Conservation (phyloP, 2,329 filamentous ascomycete species). For the Colletotrichum abscissum region DNA sequence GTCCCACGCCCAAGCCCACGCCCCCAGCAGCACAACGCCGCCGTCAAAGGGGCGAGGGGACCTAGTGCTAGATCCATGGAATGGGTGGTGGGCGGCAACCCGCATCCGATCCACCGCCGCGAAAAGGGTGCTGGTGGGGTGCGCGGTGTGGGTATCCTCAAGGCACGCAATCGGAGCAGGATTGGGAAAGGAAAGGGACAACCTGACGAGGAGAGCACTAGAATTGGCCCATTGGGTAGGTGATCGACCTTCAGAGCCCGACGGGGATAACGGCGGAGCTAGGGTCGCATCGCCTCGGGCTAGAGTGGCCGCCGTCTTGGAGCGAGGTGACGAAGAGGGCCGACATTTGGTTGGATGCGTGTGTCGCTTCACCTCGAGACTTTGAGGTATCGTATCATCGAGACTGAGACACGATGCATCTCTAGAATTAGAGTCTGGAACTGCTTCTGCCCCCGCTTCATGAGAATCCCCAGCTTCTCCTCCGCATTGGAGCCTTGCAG, state of each 20-base stretch:
- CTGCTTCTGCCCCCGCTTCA: not conserved
- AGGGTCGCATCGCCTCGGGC: slow-evolving; percentile 16
- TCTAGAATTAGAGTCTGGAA: not conserved
- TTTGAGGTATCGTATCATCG: no score
- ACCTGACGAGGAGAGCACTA: not conserved
- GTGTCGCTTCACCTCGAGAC: no score
- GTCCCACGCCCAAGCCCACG: not conserved
- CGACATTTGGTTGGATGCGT: not conserved
- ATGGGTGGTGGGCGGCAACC: slow-evolving; percentile 13
- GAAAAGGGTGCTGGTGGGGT: slow-evolving; percentile 7
- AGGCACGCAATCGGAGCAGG: slow-evolving; percentile 31
- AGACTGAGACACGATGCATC: not conserved
- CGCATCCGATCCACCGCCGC: slow-evolving; percentile 32
- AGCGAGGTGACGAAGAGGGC: not conserved
- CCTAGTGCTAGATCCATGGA: not conserved
- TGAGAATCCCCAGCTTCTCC: not conserved
- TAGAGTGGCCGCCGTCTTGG: slow-evolving; percentile 11
- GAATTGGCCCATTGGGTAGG: not conserved
- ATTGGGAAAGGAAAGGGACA: not conserved
- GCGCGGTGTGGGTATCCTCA: slow-evolving; percentile 18
- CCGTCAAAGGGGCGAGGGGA: not conserved
- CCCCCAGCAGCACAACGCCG: not conserved
- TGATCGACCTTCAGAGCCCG: slow-evolving; percentile 4
- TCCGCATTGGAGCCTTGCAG: not conserved
- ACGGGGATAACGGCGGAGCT: slow-evolving; percentile 24